Conservation (phyloP, 257 asterid genomes). For the Jacaranda mimosifolia region DNA sequence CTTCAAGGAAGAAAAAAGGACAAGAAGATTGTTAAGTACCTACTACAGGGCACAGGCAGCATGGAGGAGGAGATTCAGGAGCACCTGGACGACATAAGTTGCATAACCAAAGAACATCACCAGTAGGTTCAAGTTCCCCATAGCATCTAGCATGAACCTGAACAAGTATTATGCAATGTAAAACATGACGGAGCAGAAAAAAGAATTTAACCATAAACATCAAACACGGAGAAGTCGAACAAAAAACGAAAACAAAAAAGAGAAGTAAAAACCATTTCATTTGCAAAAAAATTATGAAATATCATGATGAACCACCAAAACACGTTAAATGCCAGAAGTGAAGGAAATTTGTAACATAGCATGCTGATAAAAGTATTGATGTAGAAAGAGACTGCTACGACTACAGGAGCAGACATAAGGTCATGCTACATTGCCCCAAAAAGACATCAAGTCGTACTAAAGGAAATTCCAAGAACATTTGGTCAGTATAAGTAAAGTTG, state of each 20-base stretch:
- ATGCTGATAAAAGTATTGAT: constrained; percentile 21
- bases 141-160: constrained; percentile 99
- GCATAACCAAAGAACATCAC: constrained; percentile 96
- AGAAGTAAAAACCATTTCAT: background rate
- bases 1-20: constrained; percentile 26
- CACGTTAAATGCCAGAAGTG: constrained; percentile 33
- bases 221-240: background rate
- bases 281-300: background rate
- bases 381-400: constrained; percentile 14
- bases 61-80: constrained; percentile 78
- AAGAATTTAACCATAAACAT: background rate
- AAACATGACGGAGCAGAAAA: constrained; percentile 13
- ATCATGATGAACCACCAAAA: constrained; percentile 26
- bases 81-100: constrained; percentile 97
- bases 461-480: constrained; percentile 22
- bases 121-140: constrained; percentile 87
- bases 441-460: constrained; percentile 5
- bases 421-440: constrained; percentile 24
- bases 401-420: constrained; percentile 15
- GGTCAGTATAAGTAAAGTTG: constrained; percentile 5
- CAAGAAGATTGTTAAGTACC: constrained; percentile 54
- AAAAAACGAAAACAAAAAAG: background rate
- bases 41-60: constrained; percentile 93
- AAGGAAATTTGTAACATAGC: constrained; percentile 15
- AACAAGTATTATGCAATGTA: constrained; percentile 36